Evolutionary conservation across 176 grass and related monocot species (phyloP).

Genomic region (Raddia guianensis): DNA sequence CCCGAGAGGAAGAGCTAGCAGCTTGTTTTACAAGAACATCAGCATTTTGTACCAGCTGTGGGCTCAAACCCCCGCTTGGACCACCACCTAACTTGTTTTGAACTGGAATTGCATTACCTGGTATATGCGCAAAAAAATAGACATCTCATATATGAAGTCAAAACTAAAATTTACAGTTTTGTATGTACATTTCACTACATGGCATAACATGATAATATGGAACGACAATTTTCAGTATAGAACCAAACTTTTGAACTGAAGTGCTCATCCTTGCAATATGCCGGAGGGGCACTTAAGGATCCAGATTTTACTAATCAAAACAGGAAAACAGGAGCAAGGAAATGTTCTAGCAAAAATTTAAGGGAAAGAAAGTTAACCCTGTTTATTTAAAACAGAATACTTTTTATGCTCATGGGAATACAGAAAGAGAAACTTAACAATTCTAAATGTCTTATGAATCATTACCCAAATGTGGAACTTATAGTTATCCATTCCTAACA

Average conservation of each 20-base stretch:
- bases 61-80: conserved; percentile 37
- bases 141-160: conserved; percentile 26
- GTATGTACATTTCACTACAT: conserved; percentile 20
- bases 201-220: conserved; percentile 7
- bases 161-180: background rate
- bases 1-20: conserved; percentile 74
- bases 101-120: conserved; percentile 49
- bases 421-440: background rate
- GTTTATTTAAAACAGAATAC: background rate
- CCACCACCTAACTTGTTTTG: conserved; percentile 56
- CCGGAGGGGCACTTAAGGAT: background rate
- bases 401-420: background rate
- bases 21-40: conserved; percentile 65
- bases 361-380: background rate
- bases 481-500: background rate
- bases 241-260: conserved; percentile 15
- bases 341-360: conserved; percentile 1
- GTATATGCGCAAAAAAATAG: conserved; percentile 31
- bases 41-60: conserved; percentile 53
- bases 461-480: background rate
- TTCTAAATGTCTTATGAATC: conserved; percentile 14
- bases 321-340: background rate
- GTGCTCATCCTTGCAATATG: background rate
- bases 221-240: background rate
- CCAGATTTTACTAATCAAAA: conserved; percentile 5